A percentile compares a stretch with the other conserved stretches of the same genome.
phyloP scores from a whole-genome alignment of 106 monocot genomes.

The Acanthochlamys bracteata region DNA sequence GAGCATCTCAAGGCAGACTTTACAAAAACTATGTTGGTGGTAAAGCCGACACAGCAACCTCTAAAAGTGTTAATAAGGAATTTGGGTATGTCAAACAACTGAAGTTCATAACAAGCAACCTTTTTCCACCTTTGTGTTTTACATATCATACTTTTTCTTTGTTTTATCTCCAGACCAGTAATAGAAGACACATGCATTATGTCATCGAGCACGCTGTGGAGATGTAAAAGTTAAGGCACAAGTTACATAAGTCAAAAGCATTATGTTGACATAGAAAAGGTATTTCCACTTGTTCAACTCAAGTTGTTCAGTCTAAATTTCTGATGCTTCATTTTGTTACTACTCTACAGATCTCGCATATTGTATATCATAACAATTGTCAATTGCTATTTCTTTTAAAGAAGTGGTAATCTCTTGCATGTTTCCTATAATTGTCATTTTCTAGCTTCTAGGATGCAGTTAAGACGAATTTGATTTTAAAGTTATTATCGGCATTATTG shows the following conservation, averaged over 20 bases:
- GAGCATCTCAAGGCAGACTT: constrained; percentile 80
- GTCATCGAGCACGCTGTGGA: constrained; percentile 76
- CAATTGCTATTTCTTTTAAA: too few relatives aligned
- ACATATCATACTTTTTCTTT: not conserved
- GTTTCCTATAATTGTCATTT: too few relatives aligned
- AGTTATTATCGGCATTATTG: too few relatives aligned
- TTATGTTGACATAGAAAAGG: constrained; percentile 95
- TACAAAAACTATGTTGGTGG: constrained; percentile 89
- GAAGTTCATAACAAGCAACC: too few relatives aligned
- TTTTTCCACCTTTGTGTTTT: too few relatives aligned
- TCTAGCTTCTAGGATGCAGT: too few relatives aligned
- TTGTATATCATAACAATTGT: too few relatives aligned
- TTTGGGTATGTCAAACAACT: constrained; percentile 51
- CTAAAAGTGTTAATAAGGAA: constrained; percentile 94
- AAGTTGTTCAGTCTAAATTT: not conserved
- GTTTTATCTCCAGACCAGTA: constrained; percentile 52
- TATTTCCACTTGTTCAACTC: constrained; percentile 6
- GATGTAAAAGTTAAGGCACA: constrained; percentile 79
- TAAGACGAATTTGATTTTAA: too few relatives aligned
- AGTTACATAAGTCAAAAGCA: constrained; percentile 85
- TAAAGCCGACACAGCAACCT: constrained; percentile 83
- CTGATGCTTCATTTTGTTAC: too few relatives aligned
- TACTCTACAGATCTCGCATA: too few relatives aligned
- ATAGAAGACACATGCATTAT: constrained; percentile 92
- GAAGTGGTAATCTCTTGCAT: too few relatives aligned